These are phyloP conservation scores for Cyberlindnera euphorbiae DNA, from an alignment of 805 yeast genomes.

Conservation along the genomic window DNA sequence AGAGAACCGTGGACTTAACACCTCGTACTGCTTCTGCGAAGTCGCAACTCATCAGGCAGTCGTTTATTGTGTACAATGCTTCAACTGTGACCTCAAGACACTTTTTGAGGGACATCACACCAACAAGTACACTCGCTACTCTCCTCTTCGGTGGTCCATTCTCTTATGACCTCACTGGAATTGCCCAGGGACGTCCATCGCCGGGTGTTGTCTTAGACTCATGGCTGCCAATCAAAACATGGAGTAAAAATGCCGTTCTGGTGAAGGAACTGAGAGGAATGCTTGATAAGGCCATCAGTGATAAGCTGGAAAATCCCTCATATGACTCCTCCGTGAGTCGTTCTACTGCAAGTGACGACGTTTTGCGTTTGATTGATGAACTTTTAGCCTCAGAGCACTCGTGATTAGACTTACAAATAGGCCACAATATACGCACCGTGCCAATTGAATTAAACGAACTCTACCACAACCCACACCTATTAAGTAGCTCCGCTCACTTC, in stretches of 20 bases:
- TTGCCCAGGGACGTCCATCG: constrained; percentile 43
- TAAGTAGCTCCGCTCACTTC: no score
- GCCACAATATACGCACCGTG: no score
- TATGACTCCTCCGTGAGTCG: constrained; percentile 20
- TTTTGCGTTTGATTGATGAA: constrained; percentile 36
- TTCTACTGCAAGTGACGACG: constrained; percentile 26
- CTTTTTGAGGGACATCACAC: constrained; percentile 73
- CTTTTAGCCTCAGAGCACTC: constrained; percentile 15
- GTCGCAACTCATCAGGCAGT: constrained; percentile 36
- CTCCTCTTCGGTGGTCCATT: constrained; percentile 80
- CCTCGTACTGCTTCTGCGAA: constrained; percentile 29
- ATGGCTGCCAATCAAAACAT: constrained; percentile 89
- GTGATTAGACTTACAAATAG: background rate
- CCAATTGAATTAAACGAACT: no score
- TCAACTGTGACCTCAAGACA: constrained; percentile 63
- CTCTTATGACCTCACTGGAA: constrained; percentile 46
- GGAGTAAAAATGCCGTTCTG: constrained; percentile 92
- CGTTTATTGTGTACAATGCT: constrained; percentile 59
- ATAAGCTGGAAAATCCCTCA: constrained; percentile 49
- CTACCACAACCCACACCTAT: no score
- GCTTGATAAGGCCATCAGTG: constrained; percentile 63
- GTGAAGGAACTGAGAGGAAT: constrained; percentile 63
- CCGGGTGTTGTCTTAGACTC: constrained; percentile 83
- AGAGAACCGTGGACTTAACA: constrained; percentile 32
- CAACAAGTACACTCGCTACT: constrained; percentile 66